These are phyloP conservation scores for Cladosporium phlei DNA, from an alignment of 2,329 filamentous ascomycete genomes.

Conservation along the genomic window DNA sequence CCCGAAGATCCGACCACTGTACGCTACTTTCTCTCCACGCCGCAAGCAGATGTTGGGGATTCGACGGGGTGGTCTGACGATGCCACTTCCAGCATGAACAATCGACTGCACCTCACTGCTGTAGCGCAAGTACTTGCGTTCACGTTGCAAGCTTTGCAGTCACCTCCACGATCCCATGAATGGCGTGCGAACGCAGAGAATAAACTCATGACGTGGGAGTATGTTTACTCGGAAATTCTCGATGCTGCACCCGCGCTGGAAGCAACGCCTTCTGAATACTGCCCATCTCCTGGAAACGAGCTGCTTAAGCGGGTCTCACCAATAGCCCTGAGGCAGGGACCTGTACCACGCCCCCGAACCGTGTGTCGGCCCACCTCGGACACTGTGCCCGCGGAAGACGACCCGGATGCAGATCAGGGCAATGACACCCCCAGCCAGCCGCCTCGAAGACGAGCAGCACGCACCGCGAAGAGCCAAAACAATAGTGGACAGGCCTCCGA, in stretches of 20 bases:
- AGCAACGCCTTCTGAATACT: neutral
- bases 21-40: slow-evolving; percentile 1
- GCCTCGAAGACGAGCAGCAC: neutral
- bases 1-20: slow-evolving; percentile 3
- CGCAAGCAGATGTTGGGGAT: neutral
- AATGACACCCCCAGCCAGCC: neutral
- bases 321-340: neutral
- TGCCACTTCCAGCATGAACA: neutral
- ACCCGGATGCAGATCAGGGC: neutral
- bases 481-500: neutral
- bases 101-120: slow-evolving; percentile 1
- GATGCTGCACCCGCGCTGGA: neutral
- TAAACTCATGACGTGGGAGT: neutral
- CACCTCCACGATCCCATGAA: neutral
- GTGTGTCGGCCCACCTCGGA: neutral
- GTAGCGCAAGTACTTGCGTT: neutral
- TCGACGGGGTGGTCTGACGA: slow-evolving; percentile 4
- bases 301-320: neutral
- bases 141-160: neutral
- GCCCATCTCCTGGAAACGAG: neutral
- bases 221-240: neutral
- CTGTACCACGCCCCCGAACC: neutral
- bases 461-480: neutral
- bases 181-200: neutral
- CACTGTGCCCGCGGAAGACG: neutral